Percentiles rank a stretch among this genome's conserved stretches.
Conservation (phyloP, 305 asterid species). For the Fraxinus sp. region DNA sequence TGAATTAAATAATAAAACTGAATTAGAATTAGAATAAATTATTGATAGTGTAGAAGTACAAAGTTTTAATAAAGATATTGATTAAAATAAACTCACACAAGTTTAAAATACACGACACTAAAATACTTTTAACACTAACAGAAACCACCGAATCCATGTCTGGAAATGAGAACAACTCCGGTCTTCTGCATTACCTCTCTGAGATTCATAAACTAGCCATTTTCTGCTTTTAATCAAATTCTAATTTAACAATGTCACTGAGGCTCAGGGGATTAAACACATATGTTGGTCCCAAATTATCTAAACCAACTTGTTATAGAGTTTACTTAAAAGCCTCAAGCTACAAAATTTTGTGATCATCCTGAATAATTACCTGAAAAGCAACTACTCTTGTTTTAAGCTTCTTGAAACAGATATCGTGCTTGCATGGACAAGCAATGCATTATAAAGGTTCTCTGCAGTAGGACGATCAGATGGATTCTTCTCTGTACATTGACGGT, state of each 20-base stretch:
- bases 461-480: conserved; percentile 73
- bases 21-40: background rate
- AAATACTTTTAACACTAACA: background rate
- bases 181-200: background rate
- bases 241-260: background rate
- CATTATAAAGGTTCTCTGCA: conserved; percentile 46
- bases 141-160: background rate
- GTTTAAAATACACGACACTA: background rate
- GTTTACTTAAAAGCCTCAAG: conserved; percentile 17
- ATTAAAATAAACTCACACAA: background rate
- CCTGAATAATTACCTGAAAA: conserved; percentile 8
- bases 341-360: conserved; percentile 43
- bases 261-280: background rate
- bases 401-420: conserved; percentile 31
- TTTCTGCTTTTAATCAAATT: background rate
- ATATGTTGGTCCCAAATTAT: conserved; percentile 10
- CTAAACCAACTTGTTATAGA: conserved; percentile 13
- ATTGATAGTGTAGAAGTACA: background rate
- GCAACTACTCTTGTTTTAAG: conserved; percentile 34
- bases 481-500: conserved; percentile 60
- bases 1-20: background rate
- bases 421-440: conserved; percentile 42
- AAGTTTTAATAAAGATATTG: background rate
- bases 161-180: conserved; percentile 18
- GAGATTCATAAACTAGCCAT: background rate